These are phyloP conservation scores for Cryptosporidium xiaoi DNA, from an alignment of 169 alveolate genomes.

Conservation along the genomic window DNA sequence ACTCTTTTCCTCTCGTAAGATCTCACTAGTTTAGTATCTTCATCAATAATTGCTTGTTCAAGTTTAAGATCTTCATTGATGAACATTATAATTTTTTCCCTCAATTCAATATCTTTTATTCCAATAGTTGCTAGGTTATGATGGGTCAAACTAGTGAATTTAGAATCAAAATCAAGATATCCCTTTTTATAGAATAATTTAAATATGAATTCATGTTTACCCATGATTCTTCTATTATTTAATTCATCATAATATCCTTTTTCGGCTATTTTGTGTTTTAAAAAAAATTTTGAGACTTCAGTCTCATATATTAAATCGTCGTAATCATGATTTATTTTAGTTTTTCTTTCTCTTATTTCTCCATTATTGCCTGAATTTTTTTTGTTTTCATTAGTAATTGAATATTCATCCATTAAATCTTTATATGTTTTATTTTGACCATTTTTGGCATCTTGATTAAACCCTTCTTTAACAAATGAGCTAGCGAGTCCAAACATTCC, in stretches of 20 bases:
- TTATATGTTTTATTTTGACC: constrained; percentile 12
- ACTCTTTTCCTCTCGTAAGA: not conserved
- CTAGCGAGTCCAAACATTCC: constrained; percentile 57
- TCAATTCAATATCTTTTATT: constrained; percentile 23
- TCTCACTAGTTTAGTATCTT: not conserved
- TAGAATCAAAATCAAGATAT: constrained; percentile 22
- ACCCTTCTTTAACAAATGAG: constrained; percentile 16
- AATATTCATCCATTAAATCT: constrained; percentile 11
- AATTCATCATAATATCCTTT: not conserved
- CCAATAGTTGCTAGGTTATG: constrained; percentile 43
- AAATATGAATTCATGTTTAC: constrained; percentile 49
- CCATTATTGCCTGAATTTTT: not conserved
- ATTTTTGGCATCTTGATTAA: not conserved
- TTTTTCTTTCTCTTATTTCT: constrained; percentile 11
- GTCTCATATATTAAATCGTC: constrained; percentile 39
- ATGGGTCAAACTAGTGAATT: constrained; percentile 23
- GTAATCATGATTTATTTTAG: not conserved
- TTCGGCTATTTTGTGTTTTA: constrained; percentile 46
- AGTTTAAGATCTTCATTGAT: not conserved
- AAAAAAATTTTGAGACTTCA: constrained; percentile 33
- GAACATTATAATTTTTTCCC: not conserved
- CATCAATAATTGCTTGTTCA: constrained; percentile 2
- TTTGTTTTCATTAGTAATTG: not conserved
- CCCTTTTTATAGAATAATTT: constrained; percentile 62
- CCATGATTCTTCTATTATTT: not conserved